A percentile compares a stretch with the other conserved stretches of the same genome.
These are phyloP conservation scores for Termitomyces sp. DNA, from an alignment of 768 basidiomycete genomes.

Conservation along the genomic window DNA sequence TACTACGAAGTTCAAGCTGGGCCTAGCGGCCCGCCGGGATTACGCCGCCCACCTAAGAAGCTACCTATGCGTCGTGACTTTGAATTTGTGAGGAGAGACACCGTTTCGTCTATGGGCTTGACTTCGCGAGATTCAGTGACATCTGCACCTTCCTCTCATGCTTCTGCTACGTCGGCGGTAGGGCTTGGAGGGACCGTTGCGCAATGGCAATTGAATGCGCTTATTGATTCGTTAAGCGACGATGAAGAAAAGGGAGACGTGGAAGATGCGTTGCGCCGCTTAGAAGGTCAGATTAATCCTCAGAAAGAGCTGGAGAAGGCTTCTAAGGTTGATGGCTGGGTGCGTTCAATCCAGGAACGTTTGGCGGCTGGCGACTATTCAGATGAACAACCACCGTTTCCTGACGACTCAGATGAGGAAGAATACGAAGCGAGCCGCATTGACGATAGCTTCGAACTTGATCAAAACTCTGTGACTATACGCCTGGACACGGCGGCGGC, in stretches of 20 bases:
- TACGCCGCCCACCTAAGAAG: slow-evolving; percentile 48
- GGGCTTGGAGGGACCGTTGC: slow-evolving; percentile 48
- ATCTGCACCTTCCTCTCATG: slow-evolving; percentile 38
- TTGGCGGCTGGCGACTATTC: slow-evolving; percentile 60
- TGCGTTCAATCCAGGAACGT: slow-evolving; percentile 63
- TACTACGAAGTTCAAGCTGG: slow-evolving; percentile 25
- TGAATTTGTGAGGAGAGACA: slow-evolving; percentile 69
- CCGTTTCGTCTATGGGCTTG: slow-evolving; percentile 78
- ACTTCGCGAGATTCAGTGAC: slow-evolving; percentile 54
- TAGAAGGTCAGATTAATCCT: slow-evolving; percentile 84
- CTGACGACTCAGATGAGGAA: slow-evolving; percentile 34
- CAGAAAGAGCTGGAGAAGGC: slow-evolving; percentile 64
- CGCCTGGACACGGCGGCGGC: neutral
- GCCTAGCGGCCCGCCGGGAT: slow-evolving; percentile 42
- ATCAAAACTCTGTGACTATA: slow-evolving; percentile 7
- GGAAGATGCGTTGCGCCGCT: slow-evolving; percentile 70
- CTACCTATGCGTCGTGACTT: slow-evolving; percentile 76
- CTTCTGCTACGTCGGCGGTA: slow-evolving; percentile 32
- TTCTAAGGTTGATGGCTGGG: slow-evolving; percentile 79
- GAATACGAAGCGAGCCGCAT: slow-evolving; percentile 15
- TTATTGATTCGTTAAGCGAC: slow-evolving; percentile 69
- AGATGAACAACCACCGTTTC: slow-evolving; percentile 54
- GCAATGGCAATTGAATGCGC: slow-evolving; percentile 80
- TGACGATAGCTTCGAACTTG: slow-evolving; percentile 6
- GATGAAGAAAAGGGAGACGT: slow-evolving; percentile 76